Evolutionary conservation across 2,329 filamentous ascomycete species (phyloP).

Genomic region (Sclerotinia nivalis): DNA sequence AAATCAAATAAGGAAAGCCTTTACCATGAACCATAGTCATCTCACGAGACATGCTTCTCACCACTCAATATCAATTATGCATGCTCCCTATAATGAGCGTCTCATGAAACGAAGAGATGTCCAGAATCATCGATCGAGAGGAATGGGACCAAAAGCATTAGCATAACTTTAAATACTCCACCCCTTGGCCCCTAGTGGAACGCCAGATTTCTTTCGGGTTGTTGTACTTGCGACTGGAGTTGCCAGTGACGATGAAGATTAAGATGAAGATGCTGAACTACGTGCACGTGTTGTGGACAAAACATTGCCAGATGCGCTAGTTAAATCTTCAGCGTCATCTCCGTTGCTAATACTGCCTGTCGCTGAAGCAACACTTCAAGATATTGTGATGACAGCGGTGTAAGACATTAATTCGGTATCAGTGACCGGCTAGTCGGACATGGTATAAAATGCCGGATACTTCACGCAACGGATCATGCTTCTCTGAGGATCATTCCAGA

Average conservation of each 20-base stretch:
- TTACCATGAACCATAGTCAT: not conserved
- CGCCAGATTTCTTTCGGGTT: slow-evolving; percentile 1
- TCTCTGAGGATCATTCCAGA: slow-evolving; percentile 8
- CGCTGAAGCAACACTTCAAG: not conserved
- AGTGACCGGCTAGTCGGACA: slow-evolving; percentile 5
- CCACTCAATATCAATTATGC: not conserved
- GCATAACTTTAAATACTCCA: too few species aligned
- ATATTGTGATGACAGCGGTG: not conserved
- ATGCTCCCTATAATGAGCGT: too few species aligned
- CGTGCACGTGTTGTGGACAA: not conserved
- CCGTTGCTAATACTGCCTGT: not conserved
- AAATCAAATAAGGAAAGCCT: too few species aligned
- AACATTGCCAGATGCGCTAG: not conserved
- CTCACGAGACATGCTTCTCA: too few species aligned
- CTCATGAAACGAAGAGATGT: too few species aligned
- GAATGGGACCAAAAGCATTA: too few species aligned
- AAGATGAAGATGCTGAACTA: not conserved
- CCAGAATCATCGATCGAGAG: too few species aligned
- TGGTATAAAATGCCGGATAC: slow-evolving; percentile 9
- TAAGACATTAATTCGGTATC: not conserved
- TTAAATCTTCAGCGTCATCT: not conserved
- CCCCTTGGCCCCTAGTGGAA: not conserved
- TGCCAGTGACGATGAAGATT: not conserved
- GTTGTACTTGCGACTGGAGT: not conserved
- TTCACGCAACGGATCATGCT: slow-evolving; percentile 9